Base-by-base conservation (phyloP, 305 asterid species). In the Fraxinus latifolia region DNA sequence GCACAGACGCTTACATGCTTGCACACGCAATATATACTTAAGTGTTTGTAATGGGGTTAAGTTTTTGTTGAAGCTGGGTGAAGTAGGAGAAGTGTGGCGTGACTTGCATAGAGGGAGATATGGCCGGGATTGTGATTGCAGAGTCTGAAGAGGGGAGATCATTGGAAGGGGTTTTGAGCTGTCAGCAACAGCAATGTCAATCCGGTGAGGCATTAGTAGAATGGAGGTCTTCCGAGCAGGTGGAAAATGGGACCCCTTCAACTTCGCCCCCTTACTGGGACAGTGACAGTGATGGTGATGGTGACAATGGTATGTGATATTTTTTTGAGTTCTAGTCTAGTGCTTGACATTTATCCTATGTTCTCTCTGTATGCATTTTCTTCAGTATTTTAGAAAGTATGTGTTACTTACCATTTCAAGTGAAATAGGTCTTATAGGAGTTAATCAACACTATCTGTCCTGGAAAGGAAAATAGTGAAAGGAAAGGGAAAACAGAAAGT, bases 221-320 rank as follows among this genome's bases (percentile, higher is more conserved):
- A 77, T 90, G 93, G 93, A 87, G 94, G 90, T 90, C 92, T 55
- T 90, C 82, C 7, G 96, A 89, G 84, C 94, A 90, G 83, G 87
- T 89, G 87, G 94, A 92, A 78, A 89, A 88, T 85, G 96, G 90
- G 32, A 81, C 36, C 11, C 87, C 94, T 0, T 90, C 94, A n/a
- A 92, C 94, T 19, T 89, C 93, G 4, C 92, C 94, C 47, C 93
- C 96, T 81, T 92, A 90, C 78, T 92, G 96, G 96, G 96, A 92
- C 83, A 89, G 86, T 74, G 94, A 92, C 50, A 91, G 90, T 27
- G 87, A 87, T 19, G 91, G 81, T 32, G 94, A 87, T 19, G 91
- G 81, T 32, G 94, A 87, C 65, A 81, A 83, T 74, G 94, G 93
- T 91, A 80, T 44, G 88, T 5, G 39, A 1, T 23, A 33, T 55